These are phyloP conservation scores for Coriolopsis trogii DNA, from an alignment of 1,284 basidiomycete genomes.

Conservation along the genomic window DNA sequence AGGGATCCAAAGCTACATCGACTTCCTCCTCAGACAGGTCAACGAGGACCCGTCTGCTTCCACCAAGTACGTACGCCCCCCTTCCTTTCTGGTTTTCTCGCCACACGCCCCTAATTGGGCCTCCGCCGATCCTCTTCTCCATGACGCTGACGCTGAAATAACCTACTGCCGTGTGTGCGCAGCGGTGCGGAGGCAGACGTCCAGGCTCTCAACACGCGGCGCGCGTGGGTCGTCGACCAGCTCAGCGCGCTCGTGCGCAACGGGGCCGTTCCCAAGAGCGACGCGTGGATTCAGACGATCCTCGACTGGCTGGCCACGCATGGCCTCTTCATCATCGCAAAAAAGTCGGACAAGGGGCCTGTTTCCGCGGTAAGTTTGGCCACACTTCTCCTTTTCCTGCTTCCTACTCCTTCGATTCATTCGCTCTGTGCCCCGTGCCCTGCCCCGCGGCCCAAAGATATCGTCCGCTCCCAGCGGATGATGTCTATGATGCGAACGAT, in stretches of 20 bases:
- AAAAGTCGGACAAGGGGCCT: slow-evolving; percentile 71
- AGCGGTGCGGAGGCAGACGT: slow-evolving; percentile 47
- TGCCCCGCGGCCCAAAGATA: not conserved
- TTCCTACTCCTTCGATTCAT: not conserved
- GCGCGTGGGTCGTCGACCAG: slow-evolving; percentile 90
- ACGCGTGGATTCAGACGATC: slow-evolving; percentile 75
- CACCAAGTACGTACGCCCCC: slow-evolving; percentile 42
- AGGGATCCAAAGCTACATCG: slow-evolving; percentile 81
- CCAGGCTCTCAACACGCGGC: slow-evolving; percentile 53
- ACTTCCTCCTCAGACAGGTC: slow-evolving; percentile 68
- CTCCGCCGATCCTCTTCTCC: too few relatives aligned
- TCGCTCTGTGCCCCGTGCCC: not conserved
- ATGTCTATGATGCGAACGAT: too few relatives aligned
- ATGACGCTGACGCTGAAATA: too few relatives aligned
- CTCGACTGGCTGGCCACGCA: slow-evolving; percentile 85
- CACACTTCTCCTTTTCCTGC: not conserved
- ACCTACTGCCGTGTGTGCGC: slow-evolving; percentile 12
- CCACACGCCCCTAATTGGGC: too few relatives aligned
- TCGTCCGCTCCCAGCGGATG: too few relatives aligned
- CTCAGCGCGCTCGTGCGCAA: slow-evolving; percentile 81
- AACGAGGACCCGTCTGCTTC: slow-evolving; percentile 47
- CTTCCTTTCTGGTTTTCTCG: slow-evolving; percentile 12
- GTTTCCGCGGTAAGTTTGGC: slow-evolving; percentile 56
- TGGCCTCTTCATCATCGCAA: slow-evolving; percentile 80
- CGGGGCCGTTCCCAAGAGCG: slow-evolving; percentile 79